These are phyloP conservation scores for Ustulina deusta DNA, from an alignment of 2,329 filamentous ascomycete genomes.

Conservation along the genomic window DNA sequence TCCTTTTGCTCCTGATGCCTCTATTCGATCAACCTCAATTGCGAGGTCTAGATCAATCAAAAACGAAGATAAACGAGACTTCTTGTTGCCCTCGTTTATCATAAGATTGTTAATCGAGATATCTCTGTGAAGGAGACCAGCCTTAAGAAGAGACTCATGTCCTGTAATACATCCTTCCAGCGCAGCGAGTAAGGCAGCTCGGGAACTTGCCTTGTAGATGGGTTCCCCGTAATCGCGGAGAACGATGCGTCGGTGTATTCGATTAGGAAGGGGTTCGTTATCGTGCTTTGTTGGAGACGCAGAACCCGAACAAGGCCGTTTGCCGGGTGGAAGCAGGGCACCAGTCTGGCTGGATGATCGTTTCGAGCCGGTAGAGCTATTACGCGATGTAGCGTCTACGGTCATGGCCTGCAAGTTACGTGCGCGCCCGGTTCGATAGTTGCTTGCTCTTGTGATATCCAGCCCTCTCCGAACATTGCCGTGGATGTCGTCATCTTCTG, in stretches of 20 bases:
- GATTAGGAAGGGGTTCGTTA: constrained; percentile 46
- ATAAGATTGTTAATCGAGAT: constrained; percentile 58
- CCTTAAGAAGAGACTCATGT: constrained; percentile 49
- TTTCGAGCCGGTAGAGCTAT: constrained; percentile 27
- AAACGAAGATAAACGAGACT: constrained; percentile 48
- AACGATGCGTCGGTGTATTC: constrained; percentile 55
- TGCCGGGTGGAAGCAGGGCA: constrained; percentile 27
- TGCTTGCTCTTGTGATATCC: constrained; percentile 46
- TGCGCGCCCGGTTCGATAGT: constrained; percentile 23
- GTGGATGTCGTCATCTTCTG: constrained; percentile 52
- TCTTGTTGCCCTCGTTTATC: constrained; percentile 54
- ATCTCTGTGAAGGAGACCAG: constrained; percentile 55
- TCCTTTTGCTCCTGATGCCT: constrained; percentile 49
- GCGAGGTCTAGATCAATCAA: constrained; percentile 40
- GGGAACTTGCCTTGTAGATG: constrained; percentile 55
- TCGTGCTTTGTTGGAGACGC: constrained; percentile 27
- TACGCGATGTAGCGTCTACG: constrained; percentile 18
- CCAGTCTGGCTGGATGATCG: constrained; percentile 29
- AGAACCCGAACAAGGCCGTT: constrained; percentile 27
- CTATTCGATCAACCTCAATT: constrained; percentile 49
- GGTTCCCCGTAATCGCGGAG: constrained; percentile 53
- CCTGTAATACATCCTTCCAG: constrained; percentile 53
- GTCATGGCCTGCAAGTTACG: neutral
- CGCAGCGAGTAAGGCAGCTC: constrained; percentile 49
- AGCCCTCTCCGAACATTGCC: constrained; percentile 50